Base-by-base conservation (phyloP, 306 rosid species). In the Pterocarpus macrocarpus region DNA sequence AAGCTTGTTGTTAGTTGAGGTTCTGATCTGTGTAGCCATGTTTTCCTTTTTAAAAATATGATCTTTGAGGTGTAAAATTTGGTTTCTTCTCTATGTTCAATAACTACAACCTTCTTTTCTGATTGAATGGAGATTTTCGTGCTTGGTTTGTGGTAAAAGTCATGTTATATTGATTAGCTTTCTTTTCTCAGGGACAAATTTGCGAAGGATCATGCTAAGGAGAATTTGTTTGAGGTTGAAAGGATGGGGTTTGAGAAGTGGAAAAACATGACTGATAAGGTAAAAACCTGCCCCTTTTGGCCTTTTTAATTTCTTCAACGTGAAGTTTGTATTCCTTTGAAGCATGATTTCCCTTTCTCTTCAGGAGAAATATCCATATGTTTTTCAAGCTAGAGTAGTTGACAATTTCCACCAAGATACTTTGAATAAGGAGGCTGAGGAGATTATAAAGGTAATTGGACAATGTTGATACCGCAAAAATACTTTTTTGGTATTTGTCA, bases 361-460 rank as follows among this genome's bases (percentile, higher is more conserved):
- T 68, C 79, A 92, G 94, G 91, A 82, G 81, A 92, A 86, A 79
- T 35, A 68, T 33, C 91, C 91, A 4, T 88, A 58, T 81, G 80
- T 82, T 58, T 61, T 9, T 50, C 78, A 73, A 64, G 90, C 97
- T 44, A 59, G 41, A 17, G 16, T 15, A 64, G 52, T 90, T 69
- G 78, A 90, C 72, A n/a, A 22, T 76, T 73, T 65, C 57, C 78
- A 81, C 73, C 33, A 12, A 67, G 52, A 78, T 70, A 76, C 82
- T 66, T 66, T 88, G 90, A 41, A 78, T 38, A 63, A 35, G 35
- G 92, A 92, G 76, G 86, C 8, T 67, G 3, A 83, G 8, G 44
- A 73, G 49, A 77, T 79, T 64, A 55, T 62, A 50, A 33, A 77
- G 93, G 94, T 89, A 84, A 87, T 22, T 66, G 71, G 17, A 59